Evolutionary conservation across 352 stramenopile species (phyloP).

Genomic region (Phytophthora melonis): DNA sequence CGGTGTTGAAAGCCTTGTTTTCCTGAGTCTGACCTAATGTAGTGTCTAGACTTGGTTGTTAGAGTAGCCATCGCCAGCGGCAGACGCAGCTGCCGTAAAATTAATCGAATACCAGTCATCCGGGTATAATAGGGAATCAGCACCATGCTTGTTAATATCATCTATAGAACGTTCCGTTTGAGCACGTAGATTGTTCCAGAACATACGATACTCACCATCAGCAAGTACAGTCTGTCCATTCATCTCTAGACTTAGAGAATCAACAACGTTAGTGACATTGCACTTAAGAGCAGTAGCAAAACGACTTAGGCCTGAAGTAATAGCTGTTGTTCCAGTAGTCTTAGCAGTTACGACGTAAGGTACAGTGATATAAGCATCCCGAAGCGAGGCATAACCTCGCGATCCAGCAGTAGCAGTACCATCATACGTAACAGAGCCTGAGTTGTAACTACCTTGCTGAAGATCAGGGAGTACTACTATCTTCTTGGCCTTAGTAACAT

Average conservation of each 20-base stretch:
- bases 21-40: not conserved
- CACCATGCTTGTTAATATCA: conserved; percentile 2
- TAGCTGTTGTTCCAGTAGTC: not conserved
- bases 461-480: not conserved
- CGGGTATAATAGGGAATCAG: not conserved
- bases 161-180: not conserved
- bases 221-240: not conserved
- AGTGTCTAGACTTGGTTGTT: not conserved
- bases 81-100: not conserved
- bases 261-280: not conserved
- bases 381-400: not conserved
- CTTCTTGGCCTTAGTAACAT: not conserved
- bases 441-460: not conserved
- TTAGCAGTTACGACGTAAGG: not conserved
- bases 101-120: not conserved
- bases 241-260: not conserved
- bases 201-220: not conserved
- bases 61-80: conserved; percentile 1
- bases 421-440: not conserved
- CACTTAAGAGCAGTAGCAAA: not conserved
- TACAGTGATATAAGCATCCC: not conserved
- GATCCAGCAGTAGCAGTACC: not conserved
- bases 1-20: not conserved
- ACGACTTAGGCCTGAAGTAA: not conserved
- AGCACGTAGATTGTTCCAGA: not conserved